Conservation (phyloP, 2,329 filamentous ascomycete species). For the Albifimbria verrucaria region DNA sequence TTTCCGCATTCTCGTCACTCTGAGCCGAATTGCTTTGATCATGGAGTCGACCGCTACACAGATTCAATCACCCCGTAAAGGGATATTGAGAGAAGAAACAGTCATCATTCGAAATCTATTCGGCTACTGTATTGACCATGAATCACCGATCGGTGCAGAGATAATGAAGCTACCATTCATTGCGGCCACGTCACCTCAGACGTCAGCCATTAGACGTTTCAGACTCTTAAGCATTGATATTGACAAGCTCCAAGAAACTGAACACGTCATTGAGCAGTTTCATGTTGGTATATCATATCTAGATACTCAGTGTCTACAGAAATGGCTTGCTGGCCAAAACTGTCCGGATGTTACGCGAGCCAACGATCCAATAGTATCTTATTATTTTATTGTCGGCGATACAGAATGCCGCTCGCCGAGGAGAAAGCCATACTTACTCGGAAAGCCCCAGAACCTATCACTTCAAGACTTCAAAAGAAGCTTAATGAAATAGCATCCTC, state of each 20-base stretch:
- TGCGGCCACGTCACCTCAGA: neutral
- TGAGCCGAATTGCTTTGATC: too few relatives aligned
- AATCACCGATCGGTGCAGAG: neutral
- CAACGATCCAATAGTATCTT: slow-evolving; percentile 2
- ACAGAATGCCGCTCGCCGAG: neutral
- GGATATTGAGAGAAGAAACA: slow-evolving; percentile 12
- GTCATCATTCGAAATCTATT: slow-evolving; percentile 10
- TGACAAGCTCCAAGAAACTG: slow-evolving; percentile 6
- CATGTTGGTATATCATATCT: slow-evolving; percentile 9
- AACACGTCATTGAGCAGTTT: slow-evolving; percentile 8
- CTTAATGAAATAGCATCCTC: neutral
- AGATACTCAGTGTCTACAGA: slow-evolving; percentile 6
- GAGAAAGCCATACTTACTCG: slow-evolving; percentile 7
- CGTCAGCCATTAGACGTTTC: slow-evolving; percentile 6
- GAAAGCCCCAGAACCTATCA: slow-evolving; percentile 1
- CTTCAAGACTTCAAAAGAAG: neutral
- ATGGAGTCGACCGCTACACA: too few relatives aligned
- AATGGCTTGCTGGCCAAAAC: neutral
- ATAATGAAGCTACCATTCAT: slow-evolving; percentile 6
- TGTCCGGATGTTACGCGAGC: neutral
- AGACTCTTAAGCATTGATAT: slow-evolving; percentile 13
- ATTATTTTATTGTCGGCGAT: slow-evolving; percentile 5
- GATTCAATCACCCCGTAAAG: slow-evolving; percentile 9
- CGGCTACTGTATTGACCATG: slow-evolving; percentile 5
- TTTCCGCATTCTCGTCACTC: too few relatives aligned